Evolutionary conservation across 257 asterid genomes (phyloP).

Genomic region (Craterostigma plantagineum): DNA sequence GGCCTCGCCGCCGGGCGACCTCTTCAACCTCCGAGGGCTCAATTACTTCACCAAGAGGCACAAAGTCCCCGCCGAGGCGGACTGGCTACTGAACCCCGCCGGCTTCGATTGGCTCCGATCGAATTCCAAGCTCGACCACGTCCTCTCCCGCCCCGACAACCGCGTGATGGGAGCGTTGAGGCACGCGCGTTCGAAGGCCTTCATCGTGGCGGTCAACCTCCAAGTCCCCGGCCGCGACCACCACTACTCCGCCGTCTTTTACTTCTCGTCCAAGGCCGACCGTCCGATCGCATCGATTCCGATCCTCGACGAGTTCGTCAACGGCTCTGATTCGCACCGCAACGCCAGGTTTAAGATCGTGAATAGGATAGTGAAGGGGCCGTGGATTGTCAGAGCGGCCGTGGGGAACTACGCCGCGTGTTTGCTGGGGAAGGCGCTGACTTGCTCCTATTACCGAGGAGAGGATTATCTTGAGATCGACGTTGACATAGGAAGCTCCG

Average conservation of each 20-base stretch:
- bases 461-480: slow-evolving; percentile 73
- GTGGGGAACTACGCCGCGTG: slow-evolving; percentile 89
- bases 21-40: slow-evolving; percentile 53
- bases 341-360: slow-evolving; percentile 71
- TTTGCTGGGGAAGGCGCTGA: slow-evolving; percentile 67
- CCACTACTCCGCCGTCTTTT: slow-evolving; percentile 78
- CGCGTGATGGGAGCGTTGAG: slow-evolving; percentile 48
- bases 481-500: slow-evolving; percentile 81
- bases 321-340: slow-evolving; percentile 57
- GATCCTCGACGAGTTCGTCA: slow-evolving; percentile 44
- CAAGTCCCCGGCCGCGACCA: slow-evolving; percentile 88
- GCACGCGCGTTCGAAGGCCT: slow-evolving; percentile 30
- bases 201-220: slow-evolving; percentile 56
- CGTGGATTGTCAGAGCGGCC: slow-evolving; percentile 84
- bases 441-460: slow-evolving; percentile 49
- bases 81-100: slow-evolving; percentile 63
- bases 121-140: slow-evolving; percentile 59
- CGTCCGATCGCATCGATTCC: slow-evolving; percentile 37
- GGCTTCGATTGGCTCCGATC: slow-evolving; percentile 96
- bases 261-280: slow-evolving; percentile 44
- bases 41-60: slow-evolving; percentile 44
- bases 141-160: slow-evolving; percentile 66
- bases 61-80: slow-evolving; percentile 38
- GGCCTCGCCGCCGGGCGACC: slow-evolving; percentile 86
- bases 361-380: slow-evolving; percentile 75